Evolutionary conservation across 169 alveolate genomes (phyloP).

Genomic region (Theileria sp.): DNA sequence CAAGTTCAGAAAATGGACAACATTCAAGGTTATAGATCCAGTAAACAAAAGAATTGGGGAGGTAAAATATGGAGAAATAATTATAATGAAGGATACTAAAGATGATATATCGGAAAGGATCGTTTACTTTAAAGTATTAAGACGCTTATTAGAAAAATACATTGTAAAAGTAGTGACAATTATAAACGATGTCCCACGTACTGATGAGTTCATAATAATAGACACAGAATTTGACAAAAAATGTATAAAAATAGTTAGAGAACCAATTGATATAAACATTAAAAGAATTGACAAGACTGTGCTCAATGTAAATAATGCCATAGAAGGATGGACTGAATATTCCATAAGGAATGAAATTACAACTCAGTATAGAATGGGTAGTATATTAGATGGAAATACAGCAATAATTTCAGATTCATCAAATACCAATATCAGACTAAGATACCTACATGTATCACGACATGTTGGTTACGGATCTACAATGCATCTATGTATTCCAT

Average conservation of each 20-base stretch:
- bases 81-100: neutral
- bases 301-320: neutral
- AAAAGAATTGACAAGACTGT: neutral
- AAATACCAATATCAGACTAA: slow-evolving; percentile 4
- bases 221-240: neutral
- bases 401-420: neutral
- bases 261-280: slow-evolving; percentile 8
- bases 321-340: slow-evolving; percentile 26
- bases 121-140: slow-evolving; percentile 14
- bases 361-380: slow-evolving; percentile 16
- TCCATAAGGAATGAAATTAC: slow-evolving; percentile 1
- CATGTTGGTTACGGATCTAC: neutral
- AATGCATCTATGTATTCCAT: slow-evolving; percentile 3
- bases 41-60: slow-evolving; percentile 26
- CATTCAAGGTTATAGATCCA: slow-evolving; percentile 13
- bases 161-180: slow-evolving; percentile 11
- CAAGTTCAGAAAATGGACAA: slow-evolving; percentile 22
- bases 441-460: slow-evolving; percentile 5
- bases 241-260: slow-evolving; percentile 13
- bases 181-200: neutral
- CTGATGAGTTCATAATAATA: slow-evolving; percentile 27
- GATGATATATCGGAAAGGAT: slow-evolving; percentile 20
- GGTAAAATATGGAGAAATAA: slow-evolving; percentile 23
- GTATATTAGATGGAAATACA: slow-evolving; percentile 13
- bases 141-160: neutral